Evolutionary conservation across 352 stramenopile species (phyloP).

Genomic region (Globisporangium polare): DNA sequence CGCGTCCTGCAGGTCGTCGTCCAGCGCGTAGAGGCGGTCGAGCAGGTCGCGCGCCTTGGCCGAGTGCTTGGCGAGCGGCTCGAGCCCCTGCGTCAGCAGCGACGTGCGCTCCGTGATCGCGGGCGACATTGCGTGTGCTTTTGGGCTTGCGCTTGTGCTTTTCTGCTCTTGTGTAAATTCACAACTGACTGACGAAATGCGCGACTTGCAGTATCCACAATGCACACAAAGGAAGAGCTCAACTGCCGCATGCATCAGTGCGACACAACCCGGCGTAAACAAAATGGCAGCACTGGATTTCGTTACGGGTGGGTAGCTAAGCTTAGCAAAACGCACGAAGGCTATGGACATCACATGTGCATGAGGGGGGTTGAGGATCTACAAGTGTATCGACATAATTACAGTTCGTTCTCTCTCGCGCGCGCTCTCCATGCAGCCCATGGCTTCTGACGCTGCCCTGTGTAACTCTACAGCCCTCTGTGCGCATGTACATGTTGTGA

Average conservation of each 20-base stretch:
- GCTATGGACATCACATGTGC: not conserved
- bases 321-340: not conserved
- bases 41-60: slow-evolving; percentile 26
- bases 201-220: not conserved
- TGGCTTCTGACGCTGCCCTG: not conserved
- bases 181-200: not conserved
- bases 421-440: not conserved
- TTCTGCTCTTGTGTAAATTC: too few species aligned
- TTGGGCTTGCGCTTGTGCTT: not conserved
- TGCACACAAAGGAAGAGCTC: not conserved
- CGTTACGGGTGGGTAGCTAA: too few species aligned
- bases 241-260: slow-evolving; percentile 6
- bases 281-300: slow-evolving; percentile 5
- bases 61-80: slow-evolving; percentile 29
- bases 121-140: not conserved
- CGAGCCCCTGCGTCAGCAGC: slow-evolving; percentile 46
- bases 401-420: slow-evolving; percentile 2
- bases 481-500: not conserved
- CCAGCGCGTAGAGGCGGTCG: slow-evolving; percentile 37
- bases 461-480: not conserved
- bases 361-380: not conserved
- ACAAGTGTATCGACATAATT: slow-evolving; percentile 14
- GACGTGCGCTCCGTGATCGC: slow-evolving; percentile 19
- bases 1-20: slow-evolving; percentile 51
- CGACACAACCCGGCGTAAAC: slow-evolving; percentile 1